Percentiles rank a stretch among this genome's conserved stretches.
Evolutionary conservation across 768 basidiomycete genomes (phyloP).

Genomic region (Amanita pallidorosea): DNA sequence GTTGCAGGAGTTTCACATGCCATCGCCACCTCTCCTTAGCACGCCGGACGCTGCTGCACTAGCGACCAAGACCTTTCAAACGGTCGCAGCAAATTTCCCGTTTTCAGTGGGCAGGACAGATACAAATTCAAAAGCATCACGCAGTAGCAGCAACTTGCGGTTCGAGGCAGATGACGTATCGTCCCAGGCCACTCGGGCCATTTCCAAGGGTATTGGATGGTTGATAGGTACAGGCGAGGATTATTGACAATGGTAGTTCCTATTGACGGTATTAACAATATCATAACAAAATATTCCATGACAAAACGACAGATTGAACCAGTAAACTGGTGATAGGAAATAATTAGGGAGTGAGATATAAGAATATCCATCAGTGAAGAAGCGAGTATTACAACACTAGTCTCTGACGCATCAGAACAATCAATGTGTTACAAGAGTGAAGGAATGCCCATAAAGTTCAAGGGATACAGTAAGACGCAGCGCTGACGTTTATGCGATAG

Average conservation of each 20-base stretch:
- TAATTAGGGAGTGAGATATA: not conserved
- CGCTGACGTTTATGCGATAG: constrained; percentile 20
- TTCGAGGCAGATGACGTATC: constrained; percentile 53
- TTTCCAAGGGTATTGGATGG: constrained; percentile 94
- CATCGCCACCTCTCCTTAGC: constrained; percentile 54
- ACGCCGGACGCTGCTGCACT: constrained; percentile 75
- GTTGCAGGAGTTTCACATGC: constrained; percentile 58
- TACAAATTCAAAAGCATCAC: constrained; percentile 31
- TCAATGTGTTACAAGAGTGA: not conserved
- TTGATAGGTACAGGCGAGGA: constrained; percentile 78
- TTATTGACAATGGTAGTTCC: constrained; percentile 10
- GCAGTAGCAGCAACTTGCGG: constrained; percentile 28
- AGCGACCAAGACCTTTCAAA: constrained; percentile 69
- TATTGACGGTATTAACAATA: not conserved
- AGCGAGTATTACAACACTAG: constrained; percentile 4
- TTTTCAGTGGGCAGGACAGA: constrained; percentile 41
- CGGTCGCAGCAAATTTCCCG: constrained; percentile 66
- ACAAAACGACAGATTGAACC: not conserved
- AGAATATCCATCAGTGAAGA: not conserved
- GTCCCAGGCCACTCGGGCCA: constrained; percentile 61
- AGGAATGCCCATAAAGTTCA: not conserved
- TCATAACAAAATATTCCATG: not conserved
- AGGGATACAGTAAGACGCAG: not conserved
- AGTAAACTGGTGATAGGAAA: not conserved
- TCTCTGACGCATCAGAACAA: not conserved